phyloP scores from a whole-genome alignment of 1,284 basidiomycete genomes.

The Microbotryum violaceum region DNA sequence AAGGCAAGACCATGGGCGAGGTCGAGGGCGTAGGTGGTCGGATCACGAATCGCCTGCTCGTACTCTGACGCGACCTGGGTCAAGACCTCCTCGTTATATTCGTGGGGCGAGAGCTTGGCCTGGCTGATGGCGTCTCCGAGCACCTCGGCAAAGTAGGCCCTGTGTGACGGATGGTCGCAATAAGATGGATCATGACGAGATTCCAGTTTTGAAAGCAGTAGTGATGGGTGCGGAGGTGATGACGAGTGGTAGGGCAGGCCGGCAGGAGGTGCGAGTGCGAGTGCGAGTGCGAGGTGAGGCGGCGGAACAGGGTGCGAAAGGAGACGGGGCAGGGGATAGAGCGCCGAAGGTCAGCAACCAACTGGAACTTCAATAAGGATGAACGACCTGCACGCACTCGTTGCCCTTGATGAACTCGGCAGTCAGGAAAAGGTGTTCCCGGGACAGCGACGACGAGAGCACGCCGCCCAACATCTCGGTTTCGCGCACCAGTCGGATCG shows the following conservation, averaged over 20 bases:
- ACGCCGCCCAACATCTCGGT: slow-evolving; percentile 91
- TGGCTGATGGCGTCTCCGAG: slow-evolving; percentile 75
- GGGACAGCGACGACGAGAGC: slow-evolving; percentile 71
- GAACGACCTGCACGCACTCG: slow-evolving; percentile 60
- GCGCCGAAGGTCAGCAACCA: neutral
- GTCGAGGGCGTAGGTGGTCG: slow-evolving; percentile 64
- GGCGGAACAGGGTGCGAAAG: neutral
- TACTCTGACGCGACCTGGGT: slow-evolving; percentile 67
- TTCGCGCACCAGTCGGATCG: slow-evolving; percentile 83
- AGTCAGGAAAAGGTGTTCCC: slow-evolving; percentile 86
- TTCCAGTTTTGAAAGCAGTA: neutral
- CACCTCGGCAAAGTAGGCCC: slow-evolving; percentile 76
- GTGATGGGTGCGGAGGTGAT: neutral
- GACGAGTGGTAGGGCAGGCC: neutral
- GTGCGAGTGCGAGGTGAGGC: too few relatives aligned
- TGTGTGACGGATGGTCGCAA: slow-evolving; percentile 38
- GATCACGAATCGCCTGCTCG: slow-evolving; percentile 54
- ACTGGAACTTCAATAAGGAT: neutral
- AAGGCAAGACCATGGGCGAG: slow-evolving; percentile 80
- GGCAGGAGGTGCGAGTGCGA: neutral
- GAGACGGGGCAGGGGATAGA: neutral
- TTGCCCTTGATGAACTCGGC: slow-evolving; percentile 94
- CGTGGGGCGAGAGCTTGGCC: slow-evolving; percentile 73
- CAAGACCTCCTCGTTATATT: slow-evolving; percentile 75
- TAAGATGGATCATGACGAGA: neutral